Base-by-base conservation (phyloP, 208 protist genomes). In the Acanthamoeba polyphaga region DNA sequence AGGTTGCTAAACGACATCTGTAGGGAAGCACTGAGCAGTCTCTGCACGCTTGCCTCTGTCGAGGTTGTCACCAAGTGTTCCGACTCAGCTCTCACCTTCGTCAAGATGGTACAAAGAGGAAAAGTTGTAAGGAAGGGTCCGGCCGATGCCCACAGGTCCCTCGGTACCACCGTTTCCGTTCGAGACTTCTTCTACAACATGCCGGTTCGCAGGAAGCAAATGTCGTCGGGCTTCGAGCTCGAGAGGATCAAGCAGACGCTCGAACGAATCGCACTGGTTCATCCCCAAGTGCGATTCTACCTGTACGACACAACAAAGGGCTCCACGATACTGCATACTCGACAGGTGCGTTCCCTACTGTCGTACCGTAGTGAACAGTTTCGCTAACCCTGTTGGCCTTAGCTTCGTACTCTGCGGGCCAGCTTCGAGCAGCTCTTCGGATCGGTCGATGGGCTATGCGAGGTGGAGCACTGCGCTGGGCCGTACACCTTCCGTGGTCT, bases 11-110 rank as follows among this genome's bases (percentile, higher is more conserved):
- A 22, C n/a, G n/a, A 12, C 5, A 29, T 38, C 60, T 46, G 32
- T 27, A 92, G 87, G n/a, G 87, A 92, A 92, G 87, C 87, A 12
- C 46, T 92, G 32, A 76, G 87, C 38, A 92, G 87, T 46, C 64
- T 92, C 24, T 49, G 62, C 62, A 5, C 70, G 24, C 19, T 92
- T 8, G 87, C 87, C 3, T 60, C n/a, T 2, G 43, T 92, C 22
- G 87, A 92, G 46, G 76, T 92, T 27, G 29, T 76, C 0, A 92
- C 87, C n/a, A 46, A 46, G 43, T 24, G 43, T 9, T 53, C 87
- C 43, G 87, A 46, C 27, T 78, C 62, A n/a, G 34, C 64, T 3
- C 64, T 58, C 15, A 92, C 87, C 13, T 55, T 92, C 27, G 34
- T 55, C 15, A 92, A 92, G 64, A 53, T 29, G 7, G 9, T 92